Conservation (phyloP, 306 rosid genomes). For the Gynostemma pentaphyllum region DNA sequence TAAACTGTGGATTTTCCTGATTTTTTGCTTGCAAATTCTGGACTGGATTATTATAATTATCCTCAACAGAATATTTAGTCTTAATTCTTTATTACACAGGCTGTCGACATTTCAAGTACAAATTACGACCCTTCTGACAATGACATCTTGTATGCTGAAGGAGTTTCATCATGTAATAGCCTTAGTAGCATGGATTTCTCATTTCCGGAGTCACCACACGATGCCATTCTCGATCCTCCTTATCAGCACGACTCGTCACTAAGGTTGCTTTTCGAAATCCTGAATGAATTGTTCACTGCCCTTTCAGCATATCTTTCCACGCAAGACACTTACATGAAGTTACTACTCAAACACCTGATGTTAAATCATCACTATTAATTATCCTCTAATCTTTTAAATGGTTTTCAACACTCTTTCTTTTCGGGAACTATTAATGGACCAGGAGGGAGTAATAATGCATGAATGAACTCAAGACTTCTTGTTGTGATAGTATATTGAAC, state of each 20-base stretch:
- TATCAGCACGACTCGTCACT: constrained; percentile 29
- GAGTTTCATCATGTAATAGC: constrained; percentile 44
- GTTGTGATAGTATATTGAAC: no score
- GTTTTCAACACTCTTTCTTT: no score
- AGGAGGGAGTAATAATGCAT: no score
- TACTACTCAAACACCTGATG: neutral
- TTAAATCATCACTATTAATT: no score
- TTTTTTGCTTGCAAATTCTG: neutral
- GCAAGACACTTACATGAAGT: neutral
- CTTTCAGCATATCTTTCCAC: no score
- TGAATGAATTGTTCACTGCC: neutral
- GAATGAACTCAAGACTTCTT: no score
- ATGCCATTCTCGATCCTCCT: constrained; percentile 21
- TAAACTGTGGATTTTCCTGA: neutral
- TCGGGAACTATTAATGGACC: no score
- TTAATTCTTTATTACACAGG: constrained; percentile 28
- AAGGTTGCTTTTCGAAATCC: constrained; percentile 28
- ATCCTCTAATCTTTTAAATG: no score
- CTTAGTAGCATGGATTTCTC: constrained; percentile 48
- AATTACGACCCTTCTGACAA: constrained; percentile 55
- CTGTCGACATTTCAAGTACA: constrained; percentile 46
- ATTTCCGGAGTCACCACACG: constrained; percentile 27
- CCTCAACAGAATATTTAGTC: neutral
- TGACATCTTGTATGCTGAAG: constrained; percentile 73
- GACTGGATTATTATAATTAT: neutral